These are phyloP conservation scores for Avena atlantica DNA, from an alignment of 176 grass and related monocot species.

Conservation along the genomic window DNA sequence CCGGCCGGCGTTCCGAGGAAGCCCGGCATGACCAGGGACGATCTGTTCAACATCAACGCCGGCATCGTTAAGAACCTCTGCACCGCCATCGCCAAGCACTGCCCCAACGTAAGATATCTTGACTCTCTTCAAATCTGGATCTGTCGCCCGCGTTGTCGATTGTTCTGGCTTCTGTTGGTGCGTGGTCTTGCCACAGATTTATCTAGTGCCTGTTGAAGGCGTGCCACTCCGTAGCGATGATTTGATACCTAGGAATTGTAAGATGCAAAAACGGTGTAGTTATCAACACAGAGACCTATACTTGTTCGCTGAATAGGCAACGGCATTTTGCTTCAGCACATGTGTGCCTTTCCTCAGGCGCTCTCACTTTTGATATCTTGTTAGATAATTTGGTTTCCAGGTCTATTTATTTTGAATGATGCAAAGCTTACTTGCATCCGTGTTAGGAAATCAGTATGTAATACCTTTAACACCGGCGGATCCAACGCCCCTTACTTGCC, in stretches of 20 bases:
- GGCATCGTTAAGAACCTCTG: constrained; percentile 68
- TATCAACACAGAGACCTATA: neutral
- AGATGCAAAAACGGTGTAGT: neutral
- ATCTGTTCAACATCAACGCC: constrained; percentile 66
- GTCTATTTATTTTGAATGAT: neutral
- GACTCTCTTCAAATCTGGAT: neutral
- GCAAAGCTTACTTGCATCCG: constrained; percentile 6
- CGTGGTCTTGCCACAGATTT: neutral
- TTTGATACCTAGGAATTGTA: neutral
- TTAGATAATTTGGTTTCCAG: neutral
- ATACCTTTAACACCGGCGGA: too few relatives aligned
- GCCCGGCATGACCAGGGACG: constrained; percentile 63
- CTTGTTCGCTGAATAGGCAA: neutral
- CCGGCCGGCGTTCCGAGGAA: constrained; percentile 65
- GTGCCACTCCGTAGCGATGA: neutral
- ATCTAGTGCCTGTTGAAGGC: constrained; percentile 27
- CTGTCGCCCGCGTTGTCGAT: neutral
- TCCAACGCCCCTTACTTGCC: too few relatives aligned
- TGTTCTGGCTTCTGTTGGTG: neutral
- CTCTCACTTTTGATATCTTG: neutral
- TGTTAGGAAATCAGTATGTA: neutral
- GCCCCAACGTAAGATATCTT: constrained; percentile 52
- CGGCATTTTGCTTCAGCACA: constrained; percentile 9
- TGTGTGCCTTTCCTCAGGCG: neutral
- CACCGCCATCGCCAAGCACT: constrained; percentile 59